Percentiles rank a stretch among this genome's conserved stretches.
Conservation (phyloP, 1,284 basidiomycete species). For the Microbotryum lychnidis-dioicae region DNA sequence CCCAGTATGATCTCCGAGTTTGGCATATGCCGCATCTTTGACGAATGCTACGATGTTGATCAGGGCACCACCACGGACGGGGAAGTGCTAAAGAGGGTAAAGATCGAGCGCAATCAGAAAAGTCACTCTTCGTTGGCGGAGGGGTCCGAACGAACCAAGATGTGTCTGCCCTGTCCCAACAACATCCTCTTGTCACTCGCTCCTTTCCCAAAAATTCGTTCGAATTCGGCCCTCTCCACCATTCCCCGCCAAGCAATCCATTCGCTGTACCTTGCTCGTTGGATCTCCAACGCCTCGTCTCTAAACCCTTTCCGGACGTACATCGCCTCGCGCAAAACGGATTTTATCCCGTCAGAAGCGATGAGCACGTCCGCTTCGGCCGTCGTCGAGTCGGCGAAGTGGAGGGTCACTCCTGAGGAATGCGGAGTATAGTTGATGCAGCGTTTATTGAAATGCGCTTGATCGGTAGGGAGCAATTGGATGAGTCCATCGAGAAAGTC, state of each 20-base stretch:
- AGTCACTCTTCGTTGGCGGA: neutral
- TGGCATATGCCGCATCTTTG: constrained; percentile 26
- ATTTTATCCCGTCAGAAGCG: constrained; percentile 38
- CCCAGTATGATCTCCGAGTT: constrained; percentile 26
- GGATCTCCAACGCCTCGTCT: constrained; percentile 9
- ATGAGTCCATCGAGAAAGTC: constrained; percentile 30
- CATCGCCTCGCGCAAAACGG: constrained; percentile 28
- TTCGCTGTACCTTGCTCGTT: constrained; percentile 33
- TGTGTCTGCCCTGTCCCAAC: constrained; percentile 29
- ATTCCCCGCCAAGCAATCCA: constrained; percentile 33
- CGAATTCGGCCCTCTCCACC: constrained; percentile 31
- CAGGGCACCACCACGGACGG: constrained; percentile 34
- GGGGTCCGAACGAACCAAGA: constrained; percentile 28
- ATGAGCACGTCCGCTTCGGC: constrained; percentile 35
- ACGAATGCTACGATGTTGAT: constrained; percentile 34
- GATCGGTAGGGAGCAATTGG: constrained; percentile 10
- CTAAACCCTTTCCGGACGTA: constrained; percentile 18
- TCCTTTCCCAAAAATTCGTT: constrained; percentile 28
- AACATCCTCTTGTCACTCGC: constrained; percentile 34
- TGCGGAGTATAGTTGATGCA: constrained; percentile 10
- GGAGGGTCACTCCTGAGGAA: constrained; percentile 14
- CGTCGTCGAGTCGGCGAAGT: constrained; percentile 9
- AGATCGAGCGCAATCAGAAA: neutral
- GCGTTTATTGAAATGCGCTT: constrained; percentile 16
- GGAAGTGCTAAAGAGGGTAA: constrained; percentile 30